Evolutionary conservation across 2,329 filamentous ascomycete species (phyloP).

Genomic region (Apiospora kogelbergensis): DNA sequence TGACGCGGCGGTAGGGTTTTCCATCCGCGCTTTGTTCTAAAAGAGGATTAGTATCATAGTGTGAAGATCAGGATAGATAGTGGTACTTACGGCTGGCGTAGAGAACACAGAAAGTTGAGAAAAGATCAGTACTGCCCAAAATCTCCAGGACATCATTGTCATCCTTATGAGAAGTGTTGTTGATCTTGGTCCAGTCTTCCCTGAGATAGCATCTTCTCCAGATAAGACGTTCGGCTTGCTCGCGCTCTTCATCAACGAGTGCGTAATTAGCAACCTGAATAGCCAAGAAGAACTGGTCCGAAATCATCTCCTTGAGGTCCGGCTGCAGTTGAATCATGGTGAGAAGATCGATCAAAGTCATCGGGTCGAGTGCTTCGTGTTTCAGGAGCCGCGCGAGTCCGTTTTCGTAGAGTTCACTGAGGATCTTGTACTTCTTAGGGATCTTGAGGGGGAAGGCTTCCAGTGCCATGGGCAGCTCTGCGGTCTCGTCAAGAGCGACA

Average conservation of each 20-base stretch:
- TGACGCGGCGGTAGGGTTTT: slow-evolving; percentile 44
- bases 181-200: slow-evolving; percentile 81
- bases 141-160: slow-evolving; percentile 66
- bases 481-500: slow-evolving; percentile 75
- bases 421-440: slow-evolving; percentile 64
- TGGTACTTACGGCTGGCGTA: slow-evolving; percentile 61
- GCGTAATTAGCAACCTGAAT: slow-evolving; percentile 60
- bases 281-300: slow-evolving; percentile 73
- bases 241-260: slow-evolving; percentile 55
- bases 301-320: slow-evolving; percentile 52
- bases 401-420: slow-evolving; percentile 71
- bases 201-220: slow-evolving; percentile 86
- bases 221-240: slow-evolving; percentile 62
- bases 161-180: slow-evolving; percentile 72
- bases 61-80: slow-evolving; percentile 17
- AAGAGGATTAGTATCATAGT: slow-evolving; percentile 17
- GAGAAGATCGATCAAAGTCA: slow-evolving; percentile 70
- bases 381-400: slow-evolving; percentile 69
- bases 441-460: slow-evolving; percentile 61
- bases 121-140: slow-evolving; percentile 66
- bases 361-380: slow-evolving; percentile 68
- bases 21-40: slow-evolving; percentile 43
- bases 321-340: slow-evolving; percentile 63
- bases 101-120: slow-evolving; percentile 64
- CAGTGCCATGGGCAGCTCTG: slow-evolving; percentile 74